A percentile compares a stretch with the other conserved stretches of the same genome.
Conservation (phyloP, 2,329 filamentous ascomycete species). For the Claviceps humidiphila region DNA sequence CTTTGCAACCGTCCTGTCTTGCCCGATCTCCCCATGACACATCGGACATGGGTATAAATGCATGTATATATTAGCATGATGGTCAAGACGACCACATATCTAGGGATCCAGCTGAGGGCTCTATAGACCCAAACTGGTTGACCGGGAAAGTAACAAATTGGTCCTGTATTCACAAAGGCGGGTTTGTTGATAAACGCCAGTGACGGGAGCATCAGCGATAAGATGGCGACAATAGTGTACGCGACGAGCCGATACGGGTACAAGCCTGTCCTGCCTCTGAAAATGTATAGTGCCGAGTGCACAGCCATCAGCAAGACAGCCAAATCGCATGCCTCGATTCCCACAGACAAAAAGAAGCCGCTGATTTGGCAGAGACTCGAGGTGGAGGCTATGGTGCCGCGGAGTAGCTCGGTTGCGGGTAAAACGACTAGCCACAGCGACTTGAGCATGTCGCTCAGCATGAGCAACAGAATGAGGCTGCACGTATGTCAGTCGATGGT, state of each 20-base stretch:
- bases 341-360: constrained; percentile 53
- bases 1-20: constrained; percentile 5
- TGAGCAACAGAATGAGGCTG: constrained; percentile 61
- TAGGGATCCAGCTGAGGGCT: constrained; percentile 58
- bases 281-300: constrained; percentile 60
- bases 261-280: constrained; percentile 49
- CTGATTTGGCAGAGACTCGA: constrained; percentile 52
- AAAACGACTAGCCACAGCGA: constrained; percentile 55
- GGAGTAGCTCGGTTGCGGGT: constrained; percentile 42
- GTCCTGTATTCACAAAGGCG: constrained; percentile 49
- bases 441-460: constrained; percentile 60
- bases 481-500: not conserved
- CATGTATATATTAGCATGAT: constrained; percentile 53
- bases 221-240: constrained; percentile 40
- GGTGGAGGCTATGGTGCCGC: constrained; percentile 33
- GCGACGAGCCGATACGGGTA: constrained; percentile 52
- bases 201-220: constrained; percentile 47
- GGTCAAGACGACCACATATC: constrained; percentile 52
- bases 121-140: constrained; percentile 56
- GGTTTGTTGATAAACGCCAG: constrained; percentile 48
- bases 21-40: constrained; percentile 28
- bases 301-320: constrained; percentile 60
- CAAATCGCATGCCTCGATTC: constrained; percentile 59
- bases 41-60: constrained; percentile 56
- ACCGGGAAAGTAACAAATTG: constrained; percentile 57